These are phyloP conservation scores for Entomortierella chlamydospora DNA, from an alignment of 192 early-diverging fungal species.

Conservation along the genomic window DNA sequence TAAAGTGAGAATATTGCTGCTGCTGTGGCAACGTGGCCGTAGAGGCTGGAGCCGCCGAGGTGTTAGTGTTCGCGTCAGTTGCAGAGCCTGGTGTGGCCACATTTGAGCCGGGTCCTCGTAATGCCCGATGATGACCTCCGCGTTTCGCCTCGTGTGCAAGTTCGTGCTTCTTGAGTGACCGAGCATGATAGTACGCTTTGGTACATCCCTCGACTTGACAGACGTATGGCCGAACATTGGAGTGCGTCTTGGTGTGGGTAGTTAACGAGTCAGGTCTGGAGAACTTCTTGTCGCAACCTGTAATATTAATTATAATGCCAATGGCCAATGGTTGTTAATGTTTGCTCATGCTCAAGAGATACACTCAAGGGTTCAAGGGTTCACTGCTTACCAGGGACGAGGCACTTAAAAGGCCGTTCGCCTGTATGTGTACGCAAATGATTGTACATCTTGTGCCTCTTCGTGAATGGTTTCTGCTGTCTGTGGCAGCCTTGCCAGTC, in stretches of 20 bases:
- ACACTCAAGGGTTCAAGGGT: not conserved
- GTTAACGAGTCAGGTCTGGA: conserved; percentile 60
- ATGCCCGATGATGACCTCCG: conserved; percentile 20
- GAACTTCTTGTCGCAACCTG: conserved; percentile 60
- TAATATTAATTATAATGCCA: not conserved
- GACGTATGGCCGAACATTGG: conserved; percentile 65
- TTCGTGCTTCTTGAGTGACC: conserved; percentile 73
- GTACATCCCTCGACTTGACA: conserved; percentile 63
- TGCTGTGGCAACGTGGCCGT: conserved; percentile 8
- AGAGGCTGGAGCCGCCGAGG: not conserved
- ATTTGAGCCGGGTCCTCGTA: conserved; percentile 43
- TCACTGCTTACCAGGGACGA: conserved; percentile 52
- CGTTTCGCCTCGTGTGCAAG: conserved; percentile 58
- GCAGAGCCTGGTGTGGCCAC: conserved; percentile 7
- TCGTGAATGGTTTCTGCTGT: conserved; percentile 68
- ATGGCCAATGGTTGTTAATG: not conserved
- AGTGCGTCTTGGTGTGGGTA: conserved; percentile 69
- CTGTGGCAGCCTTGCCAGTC: conserved; percentile 61
- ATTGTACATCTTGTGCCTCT: conserved; percentile 77
- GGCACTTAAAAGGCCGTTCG: conserved; percentile 76
- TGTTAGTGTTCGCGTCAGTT: not conserved
- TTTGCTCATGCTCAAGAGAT: too few species aligned
- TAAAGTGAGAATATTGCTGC: conserved; percentile 28
- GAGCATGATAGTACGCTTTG: conserved; percentile 74
- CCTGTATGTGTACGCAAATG: conserved; percentile 81